Base-by-base conservation (phyloP, 1,139 yeast genomes). In the Nadsonia starkeyi-henricii region DNA sequence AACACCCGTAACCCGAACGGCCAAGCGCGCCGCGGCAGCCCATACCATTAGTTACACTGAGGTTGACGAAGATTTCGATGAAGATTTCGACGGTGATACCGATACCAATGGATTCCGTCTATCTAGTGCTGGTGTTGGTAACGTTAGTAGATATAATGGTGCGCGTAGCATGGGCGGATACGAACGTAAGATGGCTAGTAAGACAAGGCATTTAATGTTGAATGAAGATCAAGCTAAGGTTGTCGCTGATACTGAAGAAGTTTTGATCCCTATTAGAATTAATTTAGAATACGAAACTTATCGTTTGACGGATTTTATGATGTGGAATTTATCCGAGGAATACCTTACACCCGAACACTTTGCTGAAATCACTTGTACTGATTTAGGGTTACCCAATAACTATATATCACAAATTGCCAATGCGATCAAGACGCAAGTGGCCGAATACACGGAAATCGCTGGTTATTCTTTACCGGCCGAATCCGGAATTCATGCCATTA, bases 271-370 rank as follows among this genome's bases (percentile, higher is more conserved):
- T 1, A 80, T 91, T 33, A 77, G 86, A 53, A 66, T 93, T 41
- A 78, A 78, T 50, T 64, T 89, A 41, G 96, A 86, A 54, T 75
- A 76, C 21, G 59, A 77, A 15, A 51, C 53, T 23, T 65, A 57
- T 52, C 58, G 84, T 51, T 72, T 89, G 26, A 79, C 78, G 20
- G 99, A 91, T 60, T 79, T 79, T 53, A 80, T 93, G 58, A 74
- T 89, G 75, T 91, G 98, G 98, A 88, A 91, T 60, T 60, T 85
- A 45, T 79, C 81, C 58, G 97, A 91, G 60, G 68, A 77, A 19
- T 63, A 61, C 20, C 71, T 89, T 21, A 81, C 95, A 0, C 96
- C 97, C 0, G 85, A 81, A 51, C 80, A 80, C 54, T 89, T 89
- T 67, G 91, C 96, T 0, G 70, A 75, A 26, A 75, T 86, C 30